Percentiles rank a stretch among this genome's conserved stretches.
phyloP scores from a whole-genome alignment of 2,329 filamentous ascomycete species.

The Claviceps sp. region DNA sequence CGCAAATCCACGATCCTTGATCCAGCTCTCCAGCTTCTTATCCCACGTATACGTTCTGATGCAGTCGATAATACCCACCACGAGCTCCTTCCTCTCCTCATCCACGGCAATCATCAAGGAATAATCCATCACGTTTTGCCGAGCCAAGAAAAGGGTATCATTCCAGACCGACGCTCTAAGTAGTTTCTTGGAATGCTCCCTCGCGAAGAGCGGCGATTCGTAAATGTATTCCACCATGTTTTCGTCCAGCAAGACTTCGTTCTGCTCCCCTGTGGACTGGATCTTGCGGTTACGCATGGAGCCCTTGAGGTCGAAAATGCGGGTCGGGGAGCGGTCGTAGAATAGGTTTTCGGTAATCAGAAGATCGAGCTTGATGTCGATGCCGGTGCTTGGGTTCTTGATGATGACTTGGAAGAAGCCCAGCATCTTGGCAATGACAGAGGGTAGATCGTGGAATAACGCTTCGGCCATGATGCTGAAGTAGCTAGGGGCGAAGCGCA shows the following conservation, averaged over 20 bases:
- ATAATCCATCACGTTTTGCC: slow-evolving; percentile 99
- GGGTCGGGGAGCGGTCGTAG: slow-evolving; percentile 80
- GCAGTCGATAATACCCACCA: slow-evolving; percentile 96
- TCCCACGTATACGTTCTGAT: slow-evolving; percentile 99
- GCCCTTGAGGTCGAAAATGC: slow-evolving; percentile 91
- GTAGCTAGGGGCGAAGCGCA: slow-evolving; percentile 91
- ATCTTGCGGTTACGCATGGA: slow-evolving; percentile 99
- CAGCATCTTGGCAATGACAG: slow-evolving; percentile 97
- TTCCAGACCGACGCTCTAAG: slow-evolving; percentile 90
- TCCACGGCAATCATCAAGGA: slow-evolving; percentile 97
- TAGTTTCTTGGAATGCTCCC: slow-evolving; percentile 92
- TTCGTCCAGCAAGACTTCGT: slow-evolving; percentile 92
- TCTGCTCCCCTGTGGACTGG: slow-evolving; percentile 85
- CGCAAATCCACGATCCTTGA: slow-evolving; percentile 86
- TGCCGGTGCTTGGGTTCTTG: slow-evolving; percentile 82
- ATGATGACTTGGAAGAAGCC: slow-evolving; percentile 96
- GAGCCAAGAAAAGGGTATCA: slow-evolving; percentile 85
- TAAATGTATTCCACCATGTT: slow-evolving; percentile 99
- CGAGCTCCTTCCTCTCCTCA: slow-evolving; percentile 75
- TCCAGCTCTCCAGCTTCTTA: slow-evolving; percentile 99
- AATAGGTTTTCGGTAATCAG: slow-evolving; percentile 97
- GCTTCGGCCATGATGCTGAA: slow-evolving; percentile 96
- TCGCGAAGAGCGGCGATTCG: slow-evolving; percentile 85
- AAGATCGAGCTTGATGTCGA: slow-evolving; percentile 88
- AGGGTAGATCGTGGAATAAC: slow-evolving; percentile 87